Evolutionary conservation across 495 filamentous ascomycete species (phyloP), one percentile per base, ranked within the genome.

Genomic region (Annulohypoxylon bovei): DNA sequence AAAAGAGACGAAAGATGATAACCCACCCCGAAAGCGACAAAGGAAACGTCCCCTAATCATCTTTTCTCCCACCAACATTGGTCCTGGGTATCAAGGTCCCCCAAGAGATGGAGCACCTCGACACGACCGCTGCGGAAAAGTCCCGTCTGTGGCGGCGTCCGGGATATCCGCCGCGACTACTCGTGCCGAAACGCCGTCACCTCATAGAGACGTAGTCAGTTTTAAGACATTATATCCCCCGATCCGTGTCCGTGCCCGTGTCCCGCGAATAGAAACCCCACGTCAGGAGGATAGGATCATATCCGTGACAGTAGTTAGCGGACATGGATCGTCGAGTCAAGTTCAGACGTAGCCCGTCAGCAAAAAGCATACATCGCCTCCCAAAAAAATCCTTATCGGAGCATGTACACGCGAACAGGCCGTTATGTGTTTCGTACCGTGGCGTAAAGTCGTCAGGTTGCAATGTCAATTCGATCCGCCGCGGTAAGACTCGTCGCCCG

Each of bases 391-490:
- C 55, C 57, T 52, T 35, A 37, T 62, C 55, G 64, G 69, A 59
- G 69, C 59, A 65, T 64, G 39, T 68, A 68, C 54, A 72, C 69
- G 64, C 40, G 59, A 61, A 50, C n/a, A 68, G 53, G 69, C 54
- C 64, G 59, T 68, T 53, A 67, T 71, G 53, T 68, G 42, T 65
- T 69, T 76, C 73, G 52, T 76, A 58, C 63, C 65, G 61, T 64
- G 68, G 65, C 65, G 54, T 70, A 55, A 65, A 64, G 57, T 72
- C 75, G 50, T 77, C 27, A 73, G 49, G 30, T 71, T 71, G 60
- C 61, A 66, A 75, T 65, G 65, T 53, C 69, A 70, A 52, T 59
- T 52, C 46, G 44, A 68, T 32, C 57, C 60, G 30, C 52, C 52
- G 28, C 27, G 40, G 55, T 49, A 61, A 39, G 55, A 53, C 20